phyloP scores from a whole-genome alignment of 352 stramenopile genomes.

The Globisporangium solare region DNA sequence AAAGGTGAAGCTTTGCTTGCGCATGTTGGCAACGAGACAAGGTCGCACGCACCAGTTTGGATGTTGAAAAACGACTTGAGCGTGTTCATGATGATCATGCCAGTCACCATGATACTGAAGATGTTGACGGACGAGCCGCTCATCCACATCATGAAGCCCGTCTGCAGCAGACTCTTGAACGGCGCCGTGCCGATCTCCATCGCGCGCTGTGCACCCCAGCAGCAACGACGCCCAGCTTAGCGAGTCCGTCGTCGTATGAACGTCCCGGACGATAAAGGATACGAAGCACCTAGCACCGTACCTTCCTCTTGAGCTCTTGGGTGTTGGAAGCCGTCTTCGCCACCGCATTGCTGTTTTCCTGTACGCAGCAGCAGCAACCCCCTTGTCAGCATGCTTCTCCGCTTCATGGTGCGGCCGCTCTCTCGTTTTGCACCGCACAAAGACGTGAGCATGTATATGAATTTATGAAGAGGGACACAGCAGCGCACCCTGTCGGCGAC shows the following conservation, averaged over 20 bases:
- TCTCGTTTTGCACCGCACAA: not conserved
- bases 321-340: conserved; percentile 66
- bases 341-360: conserved; percentile 54
- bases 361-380: not conserved
- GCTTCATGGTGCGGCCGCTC: not conserved
- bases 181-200: conserved; percentile 89
- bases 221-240: too few species aligned
- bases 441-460: too few species aligned
- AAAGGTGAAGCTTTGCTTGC: too few species aligned
- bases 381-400: not conserved
- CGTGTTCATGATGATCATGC: conserved; percentile 91
- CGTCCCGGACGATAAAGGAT: too few species aligned
- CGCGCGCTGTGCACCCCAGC: conserved; percentile 42
- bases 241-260: too few species aligned
- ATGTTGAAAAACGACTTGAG: conserved; percentile 89
- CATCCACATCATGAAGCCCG: conserved; percentile 97
- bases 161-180: conserved; percentile 92
- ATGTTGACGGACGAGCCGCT: conserved; percentile 93
- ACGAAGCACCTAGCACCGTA: conserved; percentile 11
- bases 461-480: not conserved
- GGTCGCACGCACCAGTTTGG: conserved; percentile 30
- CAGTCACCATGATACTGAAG: conserved; percentile 94
- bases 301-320: conserved; percentile 85
- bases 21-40: not conserved
- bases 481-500: conserved; percentile 56